These are phyloP conservation scores for Teunomyces kruisii DNA, from an alignment of 805 yeast species.

Conservation along the genomic window DNA sequence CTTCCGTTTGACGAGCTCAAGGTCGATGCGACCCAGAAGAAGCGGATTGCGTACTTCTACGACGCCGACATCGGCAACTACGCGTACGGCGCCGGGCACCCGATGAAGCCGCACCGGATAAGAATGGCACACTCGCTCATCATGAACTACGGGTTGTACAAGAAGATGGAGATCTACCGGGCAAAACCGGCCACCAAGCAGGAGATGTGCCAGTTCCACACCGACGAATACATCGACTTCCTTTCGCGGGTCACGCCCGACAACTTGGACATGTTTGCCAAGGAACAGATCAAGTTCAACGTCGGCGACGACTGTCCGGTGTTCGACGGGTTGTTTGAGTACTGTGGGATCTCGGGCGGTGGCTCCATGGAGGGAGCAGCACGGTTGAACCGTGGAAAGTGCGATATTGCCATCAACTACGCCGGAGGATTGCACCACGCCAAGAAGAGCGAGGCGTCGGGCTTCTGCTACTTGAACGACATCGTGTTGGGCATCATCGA, in stretches of 20 bases:
- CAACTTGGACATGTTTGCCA: slow-evolving; percentile 79
- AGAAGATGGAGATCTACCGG: slow-evolving; percentile 94
- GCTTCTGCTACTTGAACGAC: slow-evolving; percentile 89
- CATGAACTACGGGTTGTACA: slow-evolving; percentile 95
- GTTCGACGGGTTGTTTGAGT: slow-evolving; percentile 75
- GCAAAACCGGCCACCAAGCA: slow-evolving; percentile 98
- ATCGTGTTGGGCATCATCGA: slow-evolving; percentile 83
- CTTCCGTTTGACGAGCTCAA: slow-evolving; percentile 46
- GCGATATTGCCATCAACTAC: slow-evolving; percentile 90
- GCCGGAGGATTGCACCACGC: slow-evolving; percentile 96
- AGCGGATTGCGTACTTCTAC: slow-evolving; percentile 44
- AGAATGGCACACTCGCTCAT: slow-evolving; percentile 97
- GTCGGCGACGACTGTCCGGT: slow-evolving; percentile 93
- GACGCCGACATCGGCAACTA: slow-evolving; percentile 92
- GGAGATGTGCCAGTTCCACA: slow-evolving; percentile 97
- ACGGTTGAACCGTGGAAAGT: slow-evolving; percentile 73
- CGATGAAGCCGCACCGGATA: slow-evolving; percentile 98
- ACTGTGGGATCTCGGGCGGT: slow-evolving; percentile 79
- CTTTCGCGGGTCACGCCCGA: slow-evolving; percentile 89
- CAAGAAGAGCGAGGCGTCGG: slow-evolving; percentile 84
- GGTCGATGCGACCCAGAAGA: slow-evolving; percentile 41
- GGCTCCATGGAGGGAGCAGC: slow-evolving; percentile 91
- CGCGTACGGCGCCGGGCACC: slow-evolving; percentile 98
- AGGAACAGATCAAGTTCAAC: slow-evolving; percentile 88
- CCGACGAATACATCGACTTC: slow-evolving; percentile 96